Evolutionary conservation across 768 basidiomycete genomes (phyloP).

Genomic region (Sporobolomyces roseus): DNA sequence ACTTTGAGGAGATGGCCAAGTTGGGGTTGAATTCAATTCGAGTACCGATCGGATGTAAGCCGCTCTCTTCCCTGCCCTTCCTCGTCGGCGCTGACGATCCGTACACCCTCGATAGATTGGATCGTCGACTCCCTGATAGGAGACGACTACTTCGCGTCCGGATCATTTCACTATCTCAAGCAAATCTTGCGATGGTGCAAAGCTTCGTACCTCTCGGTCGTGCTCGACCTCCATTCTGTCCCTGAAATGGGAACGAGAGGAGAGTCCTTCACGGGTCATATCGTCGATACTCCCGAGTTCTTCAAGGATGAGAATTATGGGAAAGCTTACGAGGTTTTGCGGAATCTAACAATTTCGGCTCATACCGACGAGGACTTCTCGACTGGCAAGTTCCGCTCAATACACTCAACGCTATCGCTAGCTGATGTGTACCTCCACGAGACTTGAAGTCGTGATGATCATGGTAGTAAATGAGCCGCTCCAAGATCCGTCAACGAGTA

Average conservation of each 20-base stretch:
- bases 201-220: not conserved
- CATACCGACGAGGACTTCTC: constrained; percentile 1
- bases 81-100: not conserved
- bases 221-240: constrained; percentile 24
- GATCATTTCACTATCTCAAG: not conserved
- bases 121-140: constrained; percentile 16
- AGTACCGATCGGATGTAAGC: constrained; percentile 15
- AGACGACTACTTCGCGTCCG: constrained; percentile 11
- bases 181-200: constrained; percentile 16
- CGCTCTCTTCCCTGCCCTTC: not conserved
- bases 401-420: not conserved
- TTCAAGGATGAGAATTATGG: constrained; percentile 5
- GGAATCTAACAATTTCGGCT: constrained; percentile 4
- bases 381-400: not conserved
- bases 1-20: constrained; percentile 17
- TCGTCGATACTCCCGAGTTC: not conserved
- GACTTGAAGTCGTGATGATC: not conserved
- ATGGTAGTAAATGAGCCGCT: constrained; percentile 24
- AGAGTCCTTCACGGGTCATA: constrained; percentile 9
- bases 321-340: constrained; percentile 2
- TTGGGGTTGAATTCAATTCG: constrained; percentile 16
- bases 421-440: not conserved
- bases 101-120: constrained; percentile 2
- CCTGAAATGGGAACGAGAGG: not conserved
- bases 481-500: constrained; percentile 18